A percentile compares a stretch with the other conserved stretches of the same genome.
These are phyloP conservation scores for Byssochlamys sp. DNA, from an alignment of 2,329 filamentous ascomycete species.

Conservation along the genomic window DNA sequence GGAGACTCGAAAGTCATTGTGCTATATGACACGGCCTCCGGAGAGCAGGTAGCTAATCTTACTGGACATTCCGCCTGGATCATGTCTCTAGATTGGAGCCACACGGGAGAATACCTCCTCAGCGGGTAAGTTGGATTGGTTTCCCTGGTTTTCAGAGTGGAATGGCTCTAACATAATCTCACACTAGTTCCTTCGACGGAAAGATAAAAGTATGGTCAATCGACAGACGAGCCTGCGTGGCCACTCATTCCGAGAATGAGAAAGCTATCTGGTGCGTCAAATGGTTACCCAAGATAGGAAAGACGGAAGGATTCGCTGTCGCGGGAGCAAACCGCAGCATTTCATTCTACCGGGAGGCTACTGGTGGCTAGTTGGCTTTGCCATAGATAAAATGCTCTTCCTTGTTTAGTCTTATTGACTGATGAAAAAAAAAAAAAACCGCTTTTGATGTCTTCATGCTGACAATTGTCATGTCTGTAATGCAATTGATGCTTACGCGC, in stretches of 20 bases:
- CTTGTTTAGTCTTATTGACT: background rate
- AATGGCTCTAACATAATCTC: constrained; percentile 6
- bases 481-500: background rate
- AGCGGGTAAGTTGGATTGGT: constrained; percentile 53
- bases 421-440: background rate
- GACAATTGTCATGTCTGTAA: background rate
- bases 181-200: constrained; percentile 64
- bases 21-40: constrained; percentile 82
- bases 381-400: background rate
- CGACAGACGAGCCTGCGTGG: constrained; percentile 72
- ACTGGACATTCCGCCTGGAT: constrained; percentile 77
- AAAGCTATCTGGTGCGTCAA: constrained; percentile 73
- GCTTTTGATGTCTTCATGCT: background rate
- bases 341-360: constrained; percentile 76
- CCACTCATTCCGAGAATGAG: constrained; percentile 85
- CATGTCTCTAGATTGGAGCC: constrained; percentile 82
- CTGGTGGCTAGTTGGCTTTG: constrained; percentile 44
- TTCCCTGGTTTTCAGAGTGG: background rate
- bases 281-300: constrained; percentile 64
- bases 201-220: constrained; percentile 95
- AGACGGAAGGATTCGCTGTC: constrained; percentile 62
- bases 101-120: constrained; percentile 81
- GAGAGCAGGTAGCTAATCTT: constrained; percentile 83
- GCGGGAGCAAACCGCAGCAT: constrained; percentile 67
- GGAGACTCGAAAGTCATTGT: constrained; percentile 83